Percentiles rank a stretch among this genome's conserved stretches.
Evolutionary conservation across 2,329 filamentous ascomycete species (phyloP).

Genomic region (Aspergillus ustus): DNA sequence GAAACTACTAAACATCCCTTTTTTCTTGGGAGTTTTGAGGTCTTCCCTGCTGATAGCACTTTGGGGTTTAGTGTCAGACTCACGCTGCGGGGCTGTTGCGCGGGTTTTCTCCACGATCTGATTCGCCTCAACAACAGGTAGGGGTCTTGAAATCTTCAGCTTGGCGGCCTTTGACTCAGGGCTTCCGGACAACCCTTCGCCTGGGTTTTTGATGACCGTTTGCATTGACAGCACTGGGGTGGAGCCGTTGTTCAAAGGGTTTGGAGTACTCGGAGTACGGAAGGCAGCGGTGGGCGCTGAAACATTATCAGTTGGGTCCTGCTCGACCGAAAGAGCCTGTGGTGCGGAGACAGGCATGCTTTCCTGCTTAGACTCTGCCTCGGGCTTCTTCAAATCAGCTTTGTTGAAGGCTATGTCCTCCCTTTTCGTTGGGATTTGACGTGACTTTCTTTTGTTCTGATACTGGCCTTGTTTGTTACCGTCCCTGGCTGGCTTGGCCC

Average conservation of each 20-base stretch:
- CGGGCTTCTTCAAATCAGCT: background rate
- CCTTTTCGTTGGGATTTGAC: background rate
- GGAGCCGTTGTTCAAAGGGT: background rate
- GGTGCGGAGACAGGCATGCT: background rate
- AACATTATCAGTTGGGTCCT: background rate
- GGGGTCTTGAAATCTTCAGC: background rate
- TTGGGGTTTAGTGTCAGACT: conserved; percentile 12
- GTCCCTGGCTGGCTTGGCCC: background rate
- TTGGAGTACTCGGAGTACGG: conserved; percentile 8
- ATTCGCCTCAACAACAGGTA: background rate
- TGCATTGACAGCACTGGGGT: background rate
- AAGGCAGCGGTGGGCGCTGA: conserved; percentile 11
- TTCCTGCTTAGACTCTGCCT: background rate
- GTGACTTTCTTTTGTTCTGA: conserved; percentile 8
- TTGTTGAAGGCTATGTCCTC: background rate
- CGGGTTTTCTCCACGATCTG: conserved; percentile 4
- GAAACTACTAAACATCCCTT: conserved; percentile 18
- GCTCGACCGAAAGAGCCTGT: background rate
- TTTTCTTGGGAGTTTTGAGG: conserved; percentile 16
- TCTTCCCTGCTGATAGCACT: conserved; percentile 8
- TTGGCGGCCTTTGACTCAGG: conserved; percentile 10
- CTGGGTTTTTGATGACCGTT: background rate
- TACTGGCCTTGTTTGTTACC: background rate
- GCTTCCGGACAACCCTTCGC: conserved; percentile 5
- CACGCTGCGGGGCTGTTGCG: conserved; percentile 2